Evolutionary conservation across 1,284 basidiomycete genomes (phyloP).

Genomic region (Tilletia indica): DNA sequence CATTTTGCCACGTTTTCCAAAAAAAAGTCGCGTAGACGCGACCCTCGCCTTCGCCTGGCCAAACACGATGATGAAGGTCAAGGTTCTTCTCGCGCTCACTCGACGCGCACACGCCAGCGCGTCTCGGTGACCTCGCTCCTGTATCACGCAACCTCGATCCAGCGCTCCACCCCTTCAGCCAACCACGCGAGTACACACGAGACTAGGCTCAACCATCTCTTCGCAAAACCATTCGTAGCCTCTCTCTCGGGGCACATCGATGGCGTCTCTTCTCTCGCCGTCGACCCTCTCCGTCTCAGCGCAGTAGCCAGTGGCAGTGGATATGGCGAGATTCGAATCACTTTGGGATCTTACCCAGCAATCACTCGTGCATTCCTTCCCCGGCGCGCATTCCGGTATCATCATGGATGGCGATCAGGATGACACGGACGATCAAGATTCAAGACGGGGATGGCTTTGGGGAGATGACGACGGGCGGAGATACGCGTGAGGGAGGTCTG

Average conservation of each 20-base stretch:
- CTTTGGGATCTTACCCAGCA: conserved; percentile 79
- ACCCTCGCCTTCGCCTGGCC: too few relatives aligned
- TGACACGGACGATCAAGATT: conserved; percentile 55
- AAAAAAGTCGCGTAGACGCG: too few relatives aligned
- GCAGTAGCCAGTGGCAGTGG: conserved; percentile 90
- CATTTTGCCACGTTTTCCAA: too few relatives aligned
- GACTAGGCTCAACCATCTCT: conserved; percentile 93
- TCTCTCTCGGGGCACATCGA: conserved; percentile 89
- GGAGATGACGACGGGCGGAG: conserved; percentile 42
- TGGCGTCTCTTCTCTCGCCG: conserved; percentile 83
- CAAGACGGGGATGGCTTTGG: conserved; percentile 46
- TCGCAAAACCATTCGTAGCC: conserved; percentile 91
- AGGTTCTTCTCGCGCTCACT: conserved; percentile 81
- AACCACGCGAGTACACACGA: conserved; percentile 91
- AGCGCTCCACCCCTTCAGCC: conserved; percentile 86
- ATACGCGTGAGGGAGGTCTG: conserved; percentile 35
- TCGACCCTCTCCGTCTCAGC: conserved; percentile 74
- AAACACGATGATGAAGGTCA: conserved; percentile 75
- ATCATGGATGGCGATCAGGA: conserved; percentile 59
- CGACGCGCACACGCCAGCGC: conserved; percentile 66
- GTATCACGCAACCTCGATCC: conserved; percentile 89
- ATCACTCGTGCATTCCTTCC: conserved; percentile 68
- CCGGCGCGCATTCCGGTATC: conserved; percentile 85
- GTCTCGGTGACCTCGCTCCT: conserved; percentile 75
- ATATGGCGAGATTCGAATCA: conserved; percentile 90